A percentile compares a stretch with the other conserved stretches of the same genome.
These are phyloP conservation scores for Capronia americana DNA, from an alignment of 2,329 filamentous ascomycete species.

Conservation along the genomic window DNA sequence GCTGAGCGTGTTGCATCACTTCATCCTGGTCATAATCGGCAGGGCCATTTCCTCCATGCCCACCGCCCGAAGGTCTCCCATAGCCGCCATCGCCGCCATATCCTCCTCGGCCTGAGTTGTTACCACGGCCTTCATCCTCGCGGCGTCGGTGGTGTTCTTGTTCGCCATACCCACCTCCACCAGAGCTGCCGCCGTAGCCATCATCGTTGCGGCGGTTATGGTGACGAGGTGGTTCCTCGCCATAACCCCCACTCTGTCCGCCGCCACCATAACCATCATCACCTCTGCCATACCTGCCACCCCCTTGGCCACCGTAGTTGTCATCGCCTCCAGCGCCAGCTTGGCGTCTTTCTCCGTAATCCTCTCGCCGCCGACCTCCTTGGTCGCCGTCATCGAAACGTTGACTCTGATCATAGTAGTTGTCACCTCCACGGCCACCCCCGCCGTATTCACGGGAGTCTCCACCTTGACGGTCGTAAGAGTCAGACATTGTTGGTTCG, in stretches of 20 bases:
- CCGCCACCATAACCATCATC: constrained; percentile 10
- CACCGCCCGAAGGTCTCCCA: constrained; percentile 40
- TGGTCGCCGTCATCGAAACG: constrained; percentile 30
- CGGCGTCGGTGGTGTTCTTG: constrained; percentile 20
- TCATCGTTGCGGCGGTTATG: constrained; percentile 31
- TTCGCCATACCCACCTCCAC: constrained; percentile 42
- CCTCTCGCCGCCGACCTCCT: constrained; percentile 29
- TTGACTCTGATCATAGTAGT: constrained; percentile 37
- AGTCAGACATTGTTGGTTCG: constrained; percentile 32
- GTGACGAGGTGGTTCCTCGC: constrained; percentile 23
- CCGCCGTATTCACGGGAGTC: constrained; percentile 34
- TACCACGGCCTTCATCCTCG: constrained; percentile 31
- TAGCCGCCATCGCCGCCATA: constrained; percentile 30
- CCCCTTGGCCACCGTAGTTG: constrained; percentile 27
- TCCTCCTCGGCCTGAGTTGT: constrained; percentile 14
- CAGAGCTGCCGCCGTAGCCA: constrained; percentile 36
- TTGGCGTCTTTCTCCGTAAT: constrained; percentile 31
- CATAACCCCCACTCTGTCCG: neutral
- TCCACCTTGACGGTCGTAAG: constrained; percentile 32
- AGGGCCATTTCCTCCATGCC: constrained; percentile 39
- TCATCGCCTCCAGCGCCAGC: constrained; percentile 25
- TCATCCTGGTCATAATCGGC: constrained; percentile 59
- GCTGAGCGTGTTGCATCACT: constrained; percentile 62
- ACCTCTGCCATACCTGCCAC: constrained; percentile 6
- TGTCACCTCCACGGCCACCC: constrained; percentile 34